Evolutionary conservation across 2,329 filamentous ascomycete species (phyloP), one percentile per base, ranked within the genome.

Genomic region (Ascochyta fabae): DNA sequence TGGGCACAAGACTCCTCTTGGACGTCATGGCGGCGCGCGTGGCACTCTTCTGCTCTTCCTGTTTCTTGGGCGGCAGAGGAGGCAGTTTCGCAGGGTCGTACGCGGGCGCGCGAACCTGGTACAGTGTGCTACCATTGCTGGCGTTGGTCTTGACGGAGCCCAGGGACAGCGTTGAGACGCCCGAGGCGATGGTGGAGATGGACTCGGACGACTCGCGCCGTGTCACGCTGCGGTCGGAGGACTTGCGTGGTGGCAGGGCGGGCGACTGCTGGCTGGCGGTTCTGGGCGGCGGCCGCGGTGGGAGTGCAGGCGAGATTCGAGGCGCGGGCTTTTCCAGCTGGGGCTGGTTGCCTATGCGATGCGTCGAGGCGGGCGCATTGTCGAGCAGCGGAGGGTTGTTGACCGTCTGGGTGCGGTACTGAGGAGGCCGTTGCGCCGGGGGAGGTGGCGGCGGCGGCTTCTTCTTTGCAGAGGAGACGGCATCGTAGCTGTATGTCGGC

Each of bases 41-140:
- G 27, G 72, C 67, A 44, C 73, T 73, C 51, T 67, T 69, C 49
- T 69, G 70, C 42, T 79, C 77, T 44, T 77, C 75, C n/a, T 70
- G 65, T 46, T 68, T 74, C 63, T 81, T 84, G 1, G 81, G 79
- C 44, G 84, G 84, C 33, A 86, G 73, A 27, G 80, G 76, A 47
- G 85, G 85, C 9, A 87, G 71, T 34, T 80, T 78, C 13, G 79
- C 71, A 44, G 84, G 80, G 56, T 84, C 83, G 73, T 81, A 88
- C 42, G 81, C 80, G 9, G 86, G 85, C 6, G 85, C 83, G 64
- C 80, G 80, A 43, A 83, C 73, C 39, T 77, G 73, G 53, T 74
- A 71, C 23, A 71, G 44, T 15, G 67, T 60, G 19, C 69, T 73
- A 59, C 70, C 53, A 43, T 73, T 72, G n/a, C 66, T 72, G 23